These are phyloP conservation scores for Fomitiporia mediterranea DNA, from an alignment of 1,284 basidiomycete species.

Conservation along the genomic window DNA sequence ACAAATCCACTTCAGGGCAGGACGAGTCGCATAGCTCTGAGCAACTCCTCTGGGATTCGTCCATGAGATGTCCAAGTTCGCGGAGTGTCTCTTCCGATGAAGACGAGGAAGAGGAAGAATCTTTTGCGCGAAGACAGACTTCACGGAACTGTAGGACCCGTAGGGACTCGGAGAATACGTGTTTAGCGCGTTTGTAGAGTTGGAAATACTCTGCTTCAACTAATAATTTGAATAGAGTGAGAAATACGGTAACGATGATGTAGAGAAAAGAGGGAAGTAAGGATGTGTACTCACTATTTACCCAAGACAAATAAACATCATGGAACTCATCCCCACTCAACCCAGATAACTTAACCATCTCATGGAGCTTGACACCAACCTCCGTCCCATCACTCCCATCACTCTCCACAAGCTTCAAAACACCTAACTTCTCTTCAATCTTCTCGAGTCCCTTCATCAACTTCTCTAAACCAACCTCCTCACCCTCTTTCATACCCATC, in stretches of 20 bases:
- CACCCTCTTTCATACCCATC: constrained; percentile 39
- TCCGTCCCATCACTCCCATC: constrained; percentile 27
- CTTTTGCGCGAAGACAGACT: constrained; percentile 48
- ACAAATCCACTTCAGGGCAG: constrained; percentile 69
- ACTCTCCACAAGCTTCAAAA: constrained; percentile 40
- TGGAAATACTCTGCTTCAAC: constrained; percentile 78
- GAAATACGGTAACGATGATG: constrained; percentile 8
- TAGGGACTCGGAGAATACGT: constrained; percentile 74
- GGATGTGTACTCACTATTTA: constrained; percentile 51
- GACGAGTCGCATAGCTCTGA: constrained; percentile 70
- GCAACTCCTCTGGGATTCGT: constrained; percentile 72
- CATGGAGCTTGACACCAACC: constrained; percentile 61
- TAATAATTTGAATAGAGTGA: constrained; percentile 28
- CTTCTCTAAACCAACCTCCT: constrained; percentile 35
- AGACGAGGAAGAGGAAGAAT: constrained; percentile 21
- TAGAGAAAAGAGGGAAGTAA: background rate
- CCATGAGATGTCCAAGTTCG: constrained; percentile 70
- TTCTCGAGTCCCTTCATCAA: constrained; percentile 46
- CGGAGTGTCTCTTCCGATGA: constrained; percentile 29
- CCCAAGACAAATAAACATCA: constrained; percentile 69
- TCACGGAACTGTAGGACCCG: constrained; percentile 72
- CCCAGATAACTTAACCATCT: constrained; percentile 67
- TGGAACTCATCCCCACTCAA: constrained; percentile 53
- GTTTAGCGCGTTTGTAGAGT: constrained; percentile 72
- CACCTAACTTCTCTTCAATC: constrained; percentile 47